Base-by-base conservation (phyloP, 495 filamentous ascomycete genomes). In the Xylaria flabelliformis region DNA sequence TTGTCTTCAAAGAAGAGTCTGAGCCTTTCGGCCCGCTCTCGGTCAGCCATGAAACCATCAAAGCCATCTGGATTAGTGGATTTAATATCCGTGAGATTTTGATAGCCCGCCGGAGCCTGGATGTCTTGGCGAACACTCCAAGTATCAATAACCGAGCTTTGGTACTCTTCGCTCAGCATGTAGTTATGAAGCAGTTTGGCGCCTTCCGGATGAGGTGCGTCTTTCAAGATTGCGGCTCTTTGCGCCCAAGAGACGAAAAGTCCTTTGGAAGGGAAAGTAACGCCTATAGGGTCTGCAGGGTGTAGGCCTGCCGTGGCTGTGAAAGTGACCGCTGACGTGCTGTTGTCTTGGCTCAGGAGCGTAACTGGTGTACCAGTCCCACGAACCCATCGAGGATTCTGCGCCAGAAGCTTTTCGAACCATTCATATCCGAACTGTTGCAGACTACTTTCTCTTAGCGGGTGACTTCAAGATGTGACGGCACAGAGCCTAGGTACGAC, bases 361-460 rank as follows among this genome's bases (percentile, higher is more conserved):
- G 75, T 72, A 41, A 53, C 51, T 9, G 81, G 78, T 34, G 81
- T 83, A 21, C 70, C 74, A 21, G 75, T 78, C 1, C 81, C 81
- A 4, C 81, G 81, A 12, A 83, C 81, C 81, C 81, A 83, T 46
- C 72, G 62, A 29, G 79, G 75, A 56, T 82, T 77, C 74, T 83
- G 80, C 17, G 29, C 26, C 17, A 77, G 69, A n/a, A 83, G 74
- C 26, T 69, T 61, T 26, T 82, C 77, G 70, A 83, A 81, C 81
- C 81, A 83, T n/a, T 71, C 56, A 65, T 72, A 78, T 29, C 81
- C 81, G 48, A 78, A 78, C 58, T 80, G 74, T 34, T 73, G 46
- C 46, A 81, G 77, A 34, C 74, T 75, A 42, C 10, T 17, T 39
- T 15, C 24, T 63, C 17, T 71, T 32, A 73, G 56, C 55, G 53